These are phyloP conservation scores for Phaeodactylum tricornutum DNA, from an alignment of 108 stramenopile genomes.

Conservation along the genomic window DNA sequence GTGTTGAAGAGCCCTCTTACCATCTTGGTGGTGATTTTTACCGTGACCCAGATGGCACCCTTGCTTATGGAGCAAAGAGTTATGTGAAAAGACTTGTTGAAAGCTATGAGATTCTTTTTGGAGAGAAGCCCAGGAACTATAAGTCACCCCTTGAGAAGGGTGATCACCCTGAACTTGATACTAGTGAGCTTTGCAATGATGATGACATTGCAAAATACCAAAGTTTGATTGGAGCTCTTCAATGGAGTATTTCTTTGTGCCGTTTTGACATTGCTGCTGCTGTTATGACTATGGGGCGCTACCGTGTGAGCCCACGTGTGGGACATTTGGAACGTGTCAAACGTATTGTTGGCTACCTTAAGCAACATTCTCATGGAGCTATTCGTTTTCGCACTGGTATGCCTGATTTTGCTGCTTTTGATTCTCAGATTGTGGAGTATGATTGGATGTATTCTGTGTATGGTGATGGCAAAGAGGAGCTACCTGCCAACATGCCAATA, in stretches of 20 bases:
- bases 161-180: constrained; percentile 26
- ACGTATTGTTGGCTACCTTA: constrained; percentile 18
- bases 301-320: constrained; percentile 10
- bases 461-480: neutral
- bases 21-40: constrained; percentile 10
- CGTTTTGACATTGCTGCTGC: constrained; percentile 19
- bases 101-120: constrained; percentile 14
- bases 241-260: constrained; percentile 14
- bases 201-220: constrained; percentile 11
- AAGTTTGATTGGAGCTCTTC: constrained; percentile 13
- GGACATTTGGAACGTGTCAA: constrained; percentile 20
- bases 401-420: constrained; percentile 1
- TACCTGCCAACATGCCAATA: neutral
- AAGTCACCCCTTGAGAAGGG: neutral
- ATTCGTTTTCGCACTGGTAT: constrained; percentile 1
- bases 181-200: neutral
- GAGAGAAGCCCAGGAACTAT: constrained; percentile 7
- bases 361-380: constrained; percentile 1
- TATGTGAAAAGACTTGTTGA: constrained; percentile 2
- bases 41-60: neutral
- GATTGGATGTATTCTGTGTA: constrained; percentile 5
- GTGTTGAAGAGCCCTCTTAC: neutral
- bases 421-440: neutral
- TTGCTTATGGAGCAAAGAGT: neutral
- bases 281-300: constrained; percentile 12